These are phyloP conservation scores for Penicillium goetzii DNA, from an alignment of 495 filamentous ascomycete species.

Conservation along the genomic window DNA sequence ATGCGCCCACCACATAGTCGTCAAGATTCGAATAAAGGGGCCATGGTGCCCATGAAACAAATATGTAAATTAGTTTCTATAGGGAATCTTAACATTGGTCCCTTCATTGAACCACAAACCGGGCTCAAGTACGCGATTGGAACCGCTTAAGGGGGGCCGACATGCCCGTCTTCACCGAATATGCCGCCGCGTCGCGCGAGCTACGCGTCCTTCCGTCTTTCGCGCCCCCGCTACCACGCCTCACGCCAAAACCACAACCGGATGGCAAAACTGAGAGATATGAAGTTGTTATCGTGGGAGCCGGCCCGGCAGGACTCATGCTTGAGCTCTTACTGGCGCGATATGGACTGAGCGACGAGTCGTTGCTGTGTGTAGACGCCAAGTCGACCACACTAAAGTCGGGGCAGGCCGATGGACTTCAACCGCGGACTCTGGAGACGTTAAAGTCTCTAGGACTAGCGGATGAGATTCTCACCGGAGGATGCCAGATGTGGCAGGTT, in stretches of 20 bases:
- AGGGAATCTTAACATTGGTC: neutral
- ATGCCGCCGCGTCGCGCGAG: constrained; percentile 41
- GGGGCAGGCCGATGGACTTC: constrained; percentile 68
- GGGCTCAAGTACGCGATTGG: no score
- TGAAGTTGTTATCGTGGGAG: constrained; percentile 51
- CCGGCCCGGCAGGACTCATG: constrained; percentile 55
- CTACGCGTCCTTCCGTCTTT: constrained; percentile 48
- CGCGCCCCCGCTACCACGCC: constrained; percentile 46
- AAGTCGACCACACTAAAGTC: constrained; percentile 48
- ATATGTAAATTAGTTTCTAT: constrained; percentile 12
- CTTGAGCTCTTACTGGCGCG: constrained; percentile 51
- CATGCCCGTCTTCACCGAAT: constrained; percentile 55
- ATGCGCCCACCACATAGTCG: neutral
- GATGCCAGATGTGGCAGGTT: constrained; percentile 42
- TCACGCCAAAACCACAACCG: constrained; percentile 26
- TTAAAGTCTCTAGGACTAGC: constrained; percentile 49
- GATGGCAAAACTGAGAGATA: constrained; percentile 34
- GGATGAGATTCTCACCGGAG: constrained; percentile 44
- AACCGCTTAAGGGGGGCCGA: neutral
- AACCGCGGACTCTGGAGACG: constrained; percentile 67
- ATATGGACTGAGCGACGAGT: constrained; percentile 49
- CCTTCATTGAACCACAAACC: neutral
- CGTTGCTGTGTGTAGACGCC: constrained; percentile 51
- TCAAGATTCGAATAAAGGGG: neutral
- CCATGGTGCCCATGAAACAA: neutral